phyloP scores from a whole-genome alignment of 2,329 filamentous ascomycete species.

The Knoxdaviesia capensis region DNA sequence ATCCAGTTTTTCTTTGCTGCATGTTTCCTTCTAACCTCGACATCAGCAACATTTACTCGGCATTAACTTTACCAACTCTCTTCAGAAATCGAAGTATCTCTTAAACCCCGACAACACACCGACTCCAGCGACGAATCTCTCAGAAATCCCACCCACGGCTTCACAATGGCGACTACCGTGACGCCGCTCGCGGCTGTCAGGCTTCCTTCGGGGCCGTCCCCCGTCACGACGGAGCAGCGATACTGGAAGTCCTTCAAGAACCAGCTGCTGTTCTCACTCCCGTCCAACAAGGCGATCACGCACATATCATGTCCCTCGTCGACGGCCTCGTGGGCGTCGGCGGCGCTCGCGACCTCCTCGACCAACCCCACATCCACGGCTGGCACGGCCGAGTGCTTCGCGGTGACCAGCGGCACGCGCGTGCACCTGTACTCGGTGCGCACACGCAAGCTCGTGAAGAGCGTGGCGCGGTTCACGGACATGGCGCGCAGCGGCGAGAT shows the following conservation, averaged over 20 bases:
- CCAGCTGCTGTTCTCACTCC: constrained; percentile 73
- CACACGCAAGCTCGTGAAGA: constrained; percentile 81
- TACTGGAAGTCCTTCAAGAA: constrained; percentile 97
- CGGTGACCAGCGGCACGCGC: constrained; percentile 82
- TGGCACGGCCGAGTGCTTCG: constrained; percentile 47
- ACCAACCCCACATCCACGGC: constrained; percentile 12
- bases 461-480: constrained; percentile 83
- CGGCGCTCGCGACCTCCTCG: constrained; percentile 20
- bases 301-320: constrained; percentile 49
- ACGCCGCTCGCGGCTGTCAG: constrained; percentile 62
- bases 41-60: neutral
- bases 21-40: neutral
- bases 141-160: no score
- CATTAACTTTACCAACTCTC: no score
- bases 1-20: neutral
- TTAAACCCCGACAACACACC: no score
- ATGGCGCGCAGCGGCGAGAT: constrained; percentile 80
- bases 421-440: constrained; percentile 87
- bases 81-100: no score
- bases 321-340: constrained; percentile 13
- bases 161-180: constrained; percentile 67
- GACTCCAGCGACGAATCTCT: no score
- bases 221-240: constrained; percentile 74
- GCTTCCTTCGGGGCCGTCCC: constrained; percentile 62
- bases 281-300: constrained; percentile 74